phyloP scores from a whole-genome alignment of 306 rosid genomes.

The Fragaria ananassa region DNA sequence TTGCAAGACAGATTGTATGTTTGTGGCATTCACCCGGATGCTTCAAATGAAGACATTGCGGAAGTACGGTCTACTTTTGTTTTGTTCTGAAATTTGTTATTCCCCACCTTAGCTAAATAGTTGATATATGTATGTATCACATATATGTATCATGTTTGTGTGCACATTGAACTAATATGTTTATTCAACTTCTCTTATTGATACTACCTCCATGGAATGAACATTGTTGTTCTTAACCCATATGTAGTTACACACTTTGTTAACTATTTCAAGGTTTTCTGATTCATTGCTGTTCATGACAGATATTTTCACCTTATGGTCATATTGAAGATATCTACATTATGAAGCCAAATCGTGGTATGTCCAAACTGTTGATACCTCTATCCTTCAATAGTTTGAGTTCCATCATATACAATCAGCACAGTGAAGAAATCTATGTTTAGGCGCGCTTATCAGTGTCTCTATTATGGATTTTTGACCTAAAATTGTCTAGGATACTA shows the following conservation, averaged over 20 bases:
- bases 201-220: background rate
- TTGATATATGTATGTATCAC: background rate
- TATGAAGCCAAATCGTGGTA: constrained; percentile 58
- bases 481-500: background rate
- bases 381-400: background rate
- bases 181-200: background rate
- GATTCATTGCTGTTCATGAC: constrained; percentile 30
- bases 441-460: background rate
- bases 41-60: constrained; percentile 64
- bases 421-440: background rate
- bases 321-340: constrained; percentile 64
- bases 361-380: constrained; percentile 33
- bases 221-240: background rate
- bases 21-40: constrained; percentile 48
- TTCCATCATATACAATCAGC: background rate
- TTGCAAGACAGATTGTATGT: constrained; percentile 65
- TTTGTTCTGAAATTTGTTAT: constrained; percentile 25
- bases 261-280: background rate
- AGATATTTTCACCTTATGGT: constrained; percentile 87
- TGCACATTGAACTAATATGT: background rate
- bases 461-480: background rate
- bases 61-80: constrained; percentile 51
- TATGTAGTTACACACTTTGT: background rate
- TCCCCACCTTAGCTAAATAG: constrained; percentile 22
- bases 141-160: background rate